Evolutionary conservation across 2,329 filamentous ascomycete species (phyloP).

Genomic region (Phaeosphaeria sp.): DNA sequence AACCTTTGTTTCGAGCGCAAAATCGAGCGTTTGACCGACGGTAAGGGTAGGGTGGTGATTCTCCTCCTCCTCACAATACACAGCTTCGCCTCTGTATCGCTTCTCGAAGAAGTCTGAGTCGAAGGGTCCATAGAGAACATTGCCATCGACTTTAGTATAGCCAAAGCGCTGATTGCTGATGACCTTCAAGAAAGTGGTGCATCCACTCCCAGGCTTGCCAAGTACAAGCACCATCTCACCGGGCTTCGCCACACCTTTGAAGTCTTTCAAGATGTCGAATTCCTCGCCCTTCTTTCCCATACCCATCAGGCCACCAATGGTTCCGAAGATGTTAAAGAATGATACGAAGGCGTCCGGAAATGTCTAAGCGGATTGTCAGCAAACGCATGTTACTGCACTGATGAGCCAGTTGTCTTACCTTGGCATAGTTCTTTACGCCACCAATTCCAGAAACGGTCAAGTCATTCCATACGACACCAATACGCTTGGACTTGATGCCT

Average conservation of each 20-base stretch:
- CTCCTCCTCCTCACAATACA: slow-evolving; percentile 81
- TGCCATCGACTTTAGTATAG: slow-evolving; percentile 68
- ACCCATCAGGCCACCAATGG: slow-evolving; percentile 68
- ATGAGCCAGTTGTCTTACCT: slow-evolving; percentile 26
- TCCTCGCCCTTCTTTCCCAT: slow-evolving; percentile 72
- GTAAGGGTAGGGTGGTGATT: slow-evolving; percentile 85
- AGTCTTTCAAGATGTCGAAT: slow-evolving; percentile 75
- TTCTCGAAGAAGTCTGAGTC: slow-evolving; percentile 71
- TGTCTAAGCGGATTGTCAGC: slow-evolving; percentile 54
- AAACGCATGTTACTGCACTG: slow-evolving; percentile 13
- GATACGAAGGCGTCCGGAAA: slow-evolving; percentile 79
- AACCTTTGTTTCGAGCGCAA: slow-evolving; percentile 84
- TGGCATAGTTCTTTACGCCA: slow-evolving; percentile 73
- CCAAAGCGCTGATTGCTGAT: slow-evolving; percentile 63
- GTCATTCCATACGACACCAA: slow-evolving; percentile 76
- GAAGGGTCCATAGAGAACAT: slow-evolving; percentile 80
- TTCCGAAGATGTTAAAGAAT: slow-evolving; percentile 77
- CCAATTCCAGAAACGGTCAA: slow-evolving; percentile 78
- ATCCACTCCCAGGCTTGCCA: slow-evolving; percentile 72
- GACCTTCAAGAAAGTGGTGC: slow-evolving; percentile 62
- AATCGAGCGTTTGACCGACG: slow-evolving; percentile 84
- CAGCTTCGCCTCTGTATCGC: slow-evolving; percentile 78
- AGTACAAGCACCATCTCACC: slow-evolving; percentile 90
- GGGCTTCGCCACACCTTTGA: slow-evolving; percentile 65
- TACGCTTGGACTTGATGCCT: slow-evolving; percentile 79